These are phyloP conservation scores for Macrocybe gigantea DNA, from an alignment of 768 basidiomycete species.

Conservation along the genomic window DNA sequence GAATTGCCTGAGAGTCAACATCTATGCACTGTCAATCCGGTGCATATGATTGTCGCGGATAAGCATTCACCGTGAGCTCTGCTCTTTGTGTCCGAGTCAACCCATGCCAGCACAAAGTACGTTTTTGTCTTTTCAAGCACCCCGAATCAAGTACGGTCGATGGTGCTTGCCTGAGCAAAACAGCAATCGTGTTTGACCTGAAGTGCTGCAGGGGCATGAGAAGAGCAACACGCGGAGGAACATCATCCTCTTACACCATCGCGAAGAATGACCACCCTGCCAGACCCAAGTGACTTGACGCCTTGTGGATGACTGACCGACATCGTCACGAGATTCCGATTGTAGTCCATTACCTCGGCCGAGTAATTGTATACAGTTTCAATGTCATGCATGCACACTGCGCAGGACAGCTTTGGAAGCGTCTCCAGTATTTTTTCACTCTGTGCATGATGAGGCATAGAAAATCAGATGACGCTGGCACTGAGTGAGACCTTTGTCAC, in stretches of 20 bases:
- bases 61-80: conserved; percentile 41
- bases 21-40: conserved; percentile 32
- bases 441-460: conserved; percentile 29
- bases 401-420: conserved; percentile 63
- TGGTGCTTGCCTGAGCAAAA: conserved; percentile 64
- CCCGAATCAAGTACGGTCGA: conserved; percentile 35
- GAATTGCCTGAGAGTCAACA: conserved; percentile 44
- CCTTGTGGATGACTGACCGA: conserved; percentile 59
- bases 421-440: conserved; percentile 62
- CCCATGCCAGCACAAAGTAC: conserved; percentile 70
- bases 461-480: conserved; percentile 2
- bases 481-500: conserved; percentile 35
- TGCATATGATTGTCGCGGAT: too few relatives aligned
- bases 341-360: conserved; percentile 52
- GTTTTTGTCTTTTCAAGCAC: conserved; percentile 42
- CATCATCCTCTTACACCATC: conserved; percentile 55
- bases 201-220: conserved; percentile 59
- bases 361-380: conserved; percentile 71
- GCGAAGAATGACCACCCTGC: conserved; percentile 78
- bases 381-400: conserved; percentile 67
- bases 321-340: conserved; percentile 56
- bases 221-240: neutral
- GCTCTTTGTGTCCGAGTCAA: conserved; percentile 55
- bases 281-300: conserved; percentile 58
- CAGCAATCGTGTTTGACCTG: conserved; percentile 56